These are phyloP conservation scores for Colletotrichum falcatum DNA, from an alignment of 2,329 filamentous ascomycete species.

Conservation along the genomic window DNA sequence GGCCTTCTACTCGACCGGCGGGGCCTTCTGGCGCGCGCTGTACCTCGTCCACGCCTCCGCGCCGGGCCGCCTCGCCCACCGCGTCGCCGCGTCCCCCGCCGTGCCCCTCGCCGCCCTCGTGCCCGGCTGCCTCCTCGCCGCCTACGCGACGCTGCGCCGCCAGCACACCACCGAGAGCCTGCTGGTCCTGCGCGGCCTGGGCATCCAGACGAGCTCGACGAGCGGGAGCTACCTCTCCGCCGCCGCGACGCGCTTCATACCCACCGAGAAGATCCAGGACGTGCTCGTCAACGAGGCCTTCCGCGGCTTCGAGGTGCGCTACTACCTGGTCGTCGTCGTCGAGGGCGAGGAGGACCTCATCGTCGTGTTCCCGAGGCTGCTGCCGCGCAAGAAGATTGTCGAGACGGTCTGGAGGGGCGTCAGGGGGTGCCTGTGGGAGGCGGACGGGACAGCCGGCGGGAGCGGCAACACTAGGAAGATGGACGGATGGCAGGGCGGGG, in stretches of 20 bases:
- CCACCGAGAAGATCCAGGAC: conserved; percentile 91
- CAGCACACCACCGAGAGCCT: conserved; percentile 80
- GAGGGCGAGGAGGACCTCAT: conserved; percentile 89
- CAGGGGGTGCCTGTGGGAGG: conserved; percentile 84
- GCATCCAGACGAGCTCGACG: conserved; percentile 86
- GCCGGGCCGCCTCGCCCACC: conserved; percentile 48
- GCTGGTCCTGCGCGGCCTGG: conserved; percentile 87
- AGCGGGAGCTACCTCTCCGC: conserved; percentile 73
- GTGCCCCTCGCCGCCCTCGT: conserved; percentile 56
- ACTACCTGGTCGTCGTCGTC: conserved; percentile 90
- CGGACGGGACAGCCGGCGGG: conserved; percentile 44
- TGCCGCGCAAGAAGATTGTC: conserved; percentile 80
- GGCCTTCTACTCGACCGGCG: conserved; percentile 25
- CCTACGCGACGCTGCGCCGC: conserved; percentile 60
- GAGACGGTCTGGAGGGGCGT: conserved; percentile 93
- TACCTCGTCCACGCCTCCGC: conserved; percentile 48
- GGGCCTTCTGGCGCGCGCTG: conserved; percentile 47
- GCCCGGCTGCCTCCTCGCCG: conserved; percentile 50
- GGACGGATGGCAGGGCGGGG: conserved; percentile 45
- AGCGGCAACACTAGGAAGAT: conserved; percentile 16
- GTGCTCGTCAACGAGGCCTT: conserved; percentile 97
- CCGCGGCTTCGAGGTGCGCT: conserved; percentile 88
- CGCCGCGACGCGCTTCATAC: conserved; percentile 74
- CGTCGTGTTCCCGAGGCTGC: conserved; percentile 89
- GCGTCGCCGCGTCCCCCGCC: conserved; percentile 46